These are phyloP conservation scores for Lachnellula willkommii DNA, from an alignment of 2,329 filamentous ascomycete genomes.

Conservation along the genomic window DNA sequence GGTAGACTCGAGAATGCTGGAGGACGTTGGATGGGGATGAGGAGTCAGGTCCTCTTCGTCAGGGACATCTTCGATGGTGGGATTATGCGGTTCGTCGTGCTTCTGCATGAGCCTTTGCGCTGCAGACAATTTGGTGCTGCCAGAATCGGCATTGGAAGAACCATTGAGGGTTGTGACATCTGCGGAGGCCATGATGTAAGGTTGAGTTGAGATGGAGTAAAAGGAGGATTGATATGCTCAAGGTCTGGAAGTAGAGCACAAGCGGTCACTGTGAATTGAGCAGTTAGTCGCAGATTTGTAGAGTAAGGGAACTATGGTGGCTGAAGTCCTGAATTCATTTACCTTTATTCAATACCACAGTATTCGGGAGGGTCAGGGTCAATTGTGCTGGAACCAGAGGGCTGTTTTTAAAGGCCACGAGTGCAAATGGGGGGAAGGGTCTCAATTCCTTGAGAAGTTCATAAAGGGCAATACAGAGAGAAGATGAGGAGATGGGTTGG, in stretches of 20 bases:
- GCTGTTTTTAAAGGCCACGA: conserved; percentile 24
- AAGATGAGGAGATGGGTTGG: conserved; percentile 7
- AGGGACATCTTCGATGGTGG: conserved; percentile 72
- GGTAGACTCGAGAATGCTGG: conserved; percentile 31
- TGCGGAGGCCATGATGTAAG: conserved; percentile 25
- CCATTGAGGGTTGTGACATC: conserved; percentile 16
- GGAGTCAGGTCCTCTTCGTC: conserved; percentile 73
- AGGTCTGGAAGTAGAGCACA: not conserved
- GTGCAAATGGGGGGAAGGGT: conserved; percentile 17
- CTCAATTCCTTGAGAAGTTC: conserved; percentile 21
- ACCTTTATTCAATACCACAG: not conserved
- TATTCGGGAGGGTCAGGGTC: not conserved
- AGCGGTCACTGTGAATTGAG: not conserved
- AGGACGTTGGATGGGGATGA: conserved; percentile 45
- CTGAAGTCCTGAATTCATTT: not conserved
- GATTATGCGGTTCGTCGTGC: conserved; percentile 51
- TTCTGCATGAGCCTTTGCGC: conserved; percentile 58
- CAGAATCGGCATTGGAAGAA: conserved; percentile 17
- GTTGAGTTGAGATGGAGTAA: conserved; percentile 3
- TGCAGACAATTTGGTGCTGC: conserved; percentile 18
- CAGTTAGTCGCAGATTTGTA: not conserved
- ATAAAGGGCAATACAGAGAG: conserved; percentile 21
- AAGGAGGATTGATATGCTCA: conserved; percentile 1
- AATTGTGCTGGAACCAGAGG: conserved; percentile 1
- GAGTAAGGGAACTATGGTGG: too few relatives aligned